These are phyloP conservation scores for Trichoderma koningiopsis DNA, from an alignment of 2,329 filamentous ascomycete species.

Conservation along the genomic window DNA sequence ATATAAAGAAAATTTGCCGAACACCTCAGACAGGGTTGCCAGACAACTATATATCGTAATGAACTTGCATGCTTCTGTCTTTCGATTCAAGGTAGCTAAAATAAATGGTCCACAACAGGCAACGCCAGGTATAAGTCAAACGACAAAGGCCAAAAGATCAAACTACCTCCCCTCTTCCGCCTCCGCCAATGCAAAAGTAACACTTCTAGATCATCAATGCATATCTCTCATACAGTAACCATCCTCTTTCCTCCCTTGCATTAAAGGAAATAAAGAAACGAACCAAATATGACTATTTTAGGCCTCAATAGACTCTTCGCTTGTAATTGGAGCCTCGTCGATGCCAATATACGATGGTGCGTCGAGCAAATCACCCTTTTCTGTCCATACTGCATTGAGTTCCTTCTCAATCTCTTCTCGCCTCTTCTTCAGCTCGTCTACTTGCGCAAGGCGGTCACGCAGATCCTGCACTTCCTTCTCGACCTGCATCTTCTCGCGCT, in stretches of 20 bases:
- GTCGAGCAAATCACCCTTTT: slow-evolving; percentile 51
- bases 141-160: background rate
- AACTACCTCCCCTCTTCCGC: too few species aligned
- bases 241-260: background rate
- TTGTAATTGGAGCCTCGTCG: slow-evolving; percentile 2
- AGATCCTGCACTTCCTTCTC: slow-evolving; percentile 89
- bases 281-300: background rate
- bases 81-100: background rate
- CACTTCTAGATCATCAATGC: slow-evolving; percentile 7
- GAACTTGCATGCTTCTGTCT: background rate
- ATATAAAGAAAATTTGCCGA: too few species aligned
- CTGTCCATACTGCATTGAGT: slow-evolving; percentile 65
- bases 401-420: slow-evolving; percentile 81
- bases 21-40: too few species aligned
- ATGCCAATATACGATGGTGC: slow-evolving; percentile 48
- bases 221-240: background rate
- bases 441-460: slow-evolving; percentile 74
- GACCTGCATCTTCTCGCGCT: slow-evolving; percentile 88
- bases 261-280: background rate
- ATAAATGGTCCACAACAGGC: background rate
- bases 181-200: background rate
- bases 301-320: slow-evolving; percentile 15
- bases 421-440: slow-evolving; percentile 80
- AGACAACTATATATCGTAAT: too few species aligned
- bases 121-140: slow-evolving; percentile 1